phyloP scores from a whole-genome alignment of 2,329 filamentous ascomycete genomes.

The Claviceps pazoutovae region DNA sequence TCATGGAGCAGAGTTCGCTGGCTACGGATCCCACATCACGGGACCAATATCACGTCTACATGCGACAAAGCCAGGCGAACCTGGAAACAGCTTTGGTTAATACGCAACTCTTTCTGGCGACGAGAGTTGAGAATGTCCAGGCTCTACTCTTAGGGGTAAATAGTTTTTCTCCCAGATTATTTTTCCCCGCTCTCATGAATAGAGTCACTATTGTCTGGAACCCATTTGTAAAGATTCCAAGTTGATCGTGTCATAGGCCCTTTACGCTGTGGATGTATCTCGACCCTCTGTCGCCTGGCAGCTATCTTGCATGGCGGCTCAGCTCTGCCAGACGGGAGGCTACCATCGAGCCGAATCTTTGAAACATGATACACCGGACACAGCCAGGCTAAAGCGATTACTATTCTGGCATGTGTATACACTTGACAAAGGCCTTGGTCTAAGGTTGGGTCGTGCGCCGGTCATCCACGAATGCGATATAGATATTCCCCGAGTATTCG shows the following conservation, averaged over 20 bases:
- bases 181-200: neutral
- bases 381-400: constrained; percentile 23
- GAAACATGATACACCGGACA: constrained; percentile 19
- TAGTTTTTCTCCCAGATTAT: neutral
- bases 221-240: neutral
- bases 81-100: constrained; percentile 35
- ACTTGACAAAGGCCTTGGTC: constrained; percentile 42
- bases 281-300: constrained; percentile 51
- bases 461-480: constrained; percentile 47
- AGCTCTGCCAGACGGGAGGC: constrained; percentile 47
- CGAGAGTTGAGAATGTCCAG: constrained; percentile 39
- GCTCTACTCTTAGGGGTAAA: constrained; percentile 44
- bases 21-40: constrained; percentile 18
- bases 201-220: neutral
- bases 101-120: constrained; percentile 42
- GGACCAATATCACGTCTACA: constrained; percentile 24
- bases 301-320: constrained; percentile 42
- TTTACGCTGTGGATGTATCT: constrained; percentile 49
- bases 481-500: constrained; percentile 29
- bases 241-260: constrained; percentile 26
- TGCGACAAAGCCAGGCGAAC: constrained; percentile 31
- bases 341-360: constrained; percentile 36
- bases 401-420: constrained; percentile 40
- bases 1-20: constrained; percentile 30
- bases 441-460: constrained; percentile 44